These are phyloP conservation scores for Penicillium waksmanii DNA, from an alignment of 495 filamentous ascomycete genomes.

Conservation along the genomic window DNA sequence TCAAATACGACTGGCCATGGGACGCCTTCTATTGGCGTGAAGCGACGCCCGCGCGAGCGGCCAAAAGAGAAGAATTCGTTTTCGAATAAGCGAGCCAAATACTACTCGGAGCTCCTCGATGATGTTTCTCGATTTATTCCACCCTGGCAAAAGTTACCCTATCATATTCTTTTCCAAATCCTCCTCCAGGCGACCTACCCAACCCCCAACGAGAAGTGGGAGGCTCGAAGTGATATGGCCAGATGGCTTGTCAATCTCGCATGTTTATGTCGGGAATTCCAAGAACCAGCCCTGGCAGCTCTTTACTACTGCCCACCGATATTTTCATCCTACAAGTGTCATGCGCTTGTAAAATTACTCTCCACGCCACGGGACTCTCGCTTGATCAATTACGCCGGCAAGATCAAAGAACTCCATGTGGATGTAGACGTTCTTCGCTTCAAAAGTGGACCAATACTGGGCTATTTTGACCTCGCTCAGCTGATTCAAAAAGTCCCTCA, in stretches of 20 bases:
- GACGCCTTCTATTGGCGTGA: neutral
- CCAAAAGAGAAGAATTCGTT: slow-evolving; percentile 1
- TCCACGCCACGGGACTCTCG: slow-evolving; percentile 41
- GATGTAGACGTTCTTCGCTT: slow-evolving; percentile 57
- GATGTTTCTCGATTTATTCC: slow-evolving; percentile 54
- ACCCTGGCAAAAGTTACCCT: slow-evolving; percentile 72
- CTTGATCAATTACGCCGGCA: slow-evolving; percentile 62
- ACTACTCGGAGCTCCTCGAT: slow-evolving; percentile 16
- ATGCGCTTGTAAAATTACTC: slow-evolving; percentile 54
- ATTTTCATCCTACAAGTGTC: slow-evolving; percentile 50
- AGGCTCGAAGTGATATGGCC: slow-evolving; percentile 44
- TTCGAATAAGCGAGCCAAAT: slow-evolving; percentile 35
- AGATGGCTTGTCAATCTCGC: slow-evolving; percentile 65
- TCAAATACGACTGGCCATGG: neutral
- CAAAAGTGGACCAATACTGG: slow-evolving; percentile 48
- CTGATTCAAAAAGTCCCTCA: slow-evolving; percentile 49
- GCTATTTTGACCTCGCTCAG: slow-evolving; percentile 50
- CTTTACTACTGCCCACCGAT: slow-evolving; percentile 73
- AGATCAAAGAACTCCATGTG: slow-evolving; percentile 70
- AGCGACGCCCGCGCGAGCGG: neutral
- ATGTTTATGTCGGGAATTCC: slow-evolving; percentile 64
- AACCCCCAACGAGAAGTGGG: slow-evolving; percentile 52
- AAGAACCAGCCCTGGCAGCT: slow-evolving; percentile 74
- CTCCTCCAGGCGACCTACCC: slow-evolving; percentile 69
- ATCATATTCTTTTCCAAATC: slow-evolving; percentile 69